Evolutionary conservation across 1,139 yeast species (phyloP), one percentile per base, ranked within the genome.

Genomic region (Yamadazyma aaseri): DNA sequence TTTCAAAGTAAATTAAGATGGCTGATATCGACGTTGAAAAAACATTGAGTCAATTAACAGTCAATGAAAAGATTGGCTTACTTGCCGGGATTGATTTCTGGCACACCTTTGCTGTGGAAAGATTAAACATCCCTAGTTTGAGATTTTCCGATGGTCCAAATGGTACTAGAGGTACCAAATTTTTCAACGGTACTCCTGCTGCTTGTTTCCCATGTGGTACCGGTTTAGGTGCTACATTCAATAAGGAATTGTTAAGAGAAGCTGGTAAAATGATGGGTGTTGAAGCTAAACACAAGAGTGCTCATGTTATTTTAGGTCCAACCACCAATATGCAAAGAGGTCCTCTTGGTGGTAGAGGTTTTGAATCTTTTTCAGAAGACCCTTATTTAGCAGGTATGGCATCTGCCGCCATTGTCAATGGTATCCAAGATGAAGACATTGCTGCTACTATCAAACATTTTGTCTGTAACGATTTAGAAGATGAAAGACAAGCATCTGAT

Each of bases 381-480:
- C 66, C 66, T 10, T 47, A 51, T 33, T 53, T 62, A 31, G 55
- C 64, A 1, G 68, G 66, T 11, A 45, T 50, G 34, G 55, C 56
- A 9, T 55, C 65, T 17, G 49, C 51, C 5, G 35, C 55, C 11
- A 48, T 62, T 22, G 50, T 62, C 28, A 51, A 53, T 28, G 66
- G 68, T 15, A 59, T 61, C 34, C 65, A 62, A 42, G 41, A 40
- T 32, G 42, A 47, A 33, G 40, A 73, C 18, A 59, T 79, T 41
- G 74, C 70, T 33, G 81, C 83, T 5, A 71, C 81, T 16, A 64
- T 77, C 42, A 79, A 78, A 56, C 83, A 79, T 52, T 78, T 54
- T 53, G 79, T 76, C 20, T 71, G 80, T 51, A 79, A 79, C 45
- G 85, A 79, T 50, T 65, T 71, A 45, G 86, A 79, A 48, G 69